phyloP scores from a whole-genome alignment of 805 yeast species.

The Wickerhamomyces chambardii region DNA sequence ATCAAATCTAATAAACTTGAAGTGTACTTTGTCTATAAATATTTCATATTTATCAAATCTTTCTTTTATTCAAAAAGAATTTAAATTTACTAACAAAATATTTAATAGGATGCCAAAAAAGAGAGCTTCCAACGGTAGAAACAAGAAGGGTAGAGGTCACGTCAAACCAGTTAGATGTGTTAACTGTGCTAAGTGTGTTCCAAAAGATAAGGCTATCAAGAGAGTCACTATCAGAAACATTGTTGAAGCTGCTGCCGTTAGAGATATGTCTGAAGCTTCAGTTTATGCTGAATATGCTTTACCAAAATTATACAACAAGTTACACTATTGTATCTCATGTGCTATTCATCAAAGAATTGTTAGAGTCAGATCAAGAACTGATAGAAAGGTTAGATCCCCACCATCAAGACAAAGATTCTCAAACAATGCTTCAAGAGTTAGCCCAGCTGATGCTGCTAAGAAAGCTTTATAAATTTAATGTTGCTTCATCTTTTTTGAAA shows the following conservation, averaged over 20 bases:
- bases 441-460: conserved; percentile 97
- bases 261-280: conserved; percentile 99
- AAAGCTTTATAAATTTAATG: conserved; percentile 50
- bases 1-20: no score
- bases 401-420: conserved; percentile 97
- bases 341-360: conserved; percentile 99
- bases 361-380: conserved; percentile 98
- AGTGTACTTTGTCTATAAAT: no score
- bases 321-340: conserved; percentile 99
- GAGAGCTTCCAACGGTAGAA: conserved; percentile 99
- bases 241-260: conserved; percentile 99
- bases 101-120: conserved; percentile 87
- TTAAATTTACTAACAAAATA: no score
- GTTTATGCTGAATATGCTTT: conserved; percentile 98
- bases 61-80: no score
- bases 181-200: conserved; percentile 99
- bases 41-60: no score
- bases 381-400: conserved; percentile 98
- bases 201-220: conserved; percentile 99
- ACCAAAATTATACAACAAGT: conserved; percentile 99
- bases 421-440: conserved; percentile 88
- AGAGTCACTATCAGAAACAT: conserved; percentile 99
- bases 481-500: no score
- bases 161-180: conserved; percentile 99
- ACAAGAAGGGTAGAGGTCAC: conserved; percentile 99